Conservation (phyloP, 371 early-diverging fungal species). For the Capillidium rhysosporum region DNA sequence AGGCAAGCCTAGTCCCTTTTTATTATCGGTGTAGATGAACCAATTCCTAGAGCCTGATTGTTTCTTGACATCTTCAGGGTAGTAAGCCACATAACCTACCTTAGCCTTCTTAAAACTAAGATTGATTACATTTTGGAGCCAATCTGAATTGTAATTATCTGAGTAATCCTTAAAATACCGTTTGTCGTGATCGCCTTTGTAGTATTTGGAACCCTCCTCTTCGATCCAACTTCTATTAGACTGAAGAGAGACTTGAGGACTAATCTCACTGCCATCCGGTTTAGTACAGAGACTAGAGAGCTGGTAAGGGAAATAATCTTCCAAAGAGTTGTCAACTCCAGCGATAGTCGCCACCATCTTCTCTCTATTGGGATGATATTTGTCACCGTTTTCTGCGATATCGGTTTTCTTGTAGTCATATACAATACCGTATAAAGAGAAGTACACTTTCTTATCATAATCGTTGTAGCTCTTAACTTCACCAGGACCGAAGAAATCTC, state of each 20-base stretch:
- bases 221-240: neutral
- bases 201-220: too few species aligned
- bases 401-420: conserved; percentile 37
- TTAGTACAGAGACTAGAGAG: conserved; percentile 29
- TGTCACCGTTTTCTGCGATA: conserved; percentile 18
- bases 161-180: conserved; percentile 12
- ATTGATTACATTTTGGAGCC: conserved; percentile 12
- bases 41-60: neutral
- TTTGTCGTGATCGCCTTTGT: conserved; percentile 27
- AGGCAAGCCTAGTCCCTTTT: neutral
- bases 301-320: conserved; percentile 49
- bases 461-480: conserved; percentile 22
- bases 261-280: conserved; percentile 18
- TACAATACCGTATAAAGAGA: conserved; percentile 51
- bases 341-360: conserved; percentile 27
- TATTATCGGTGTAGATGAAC: neutral
- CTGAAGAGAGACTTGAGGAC: conserved; percentile 21
- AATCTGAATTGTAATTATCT: conserved; percentile 16
- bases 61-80: conserved; percentile 9
- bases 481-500: conserved; percentile 34
- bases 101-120: conserved; percentile 14
- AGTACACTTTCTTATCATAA: conserved; percentile 19
- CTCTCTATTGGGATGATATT: conserved; percentile 8
- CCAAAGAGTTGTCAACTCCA: conserved; percentile 31
- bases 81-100: conserved; percentile 35